phyloP scores from a whole-genome alignment of 257 asterid species.

The Nemophila menziesii region DNA sequence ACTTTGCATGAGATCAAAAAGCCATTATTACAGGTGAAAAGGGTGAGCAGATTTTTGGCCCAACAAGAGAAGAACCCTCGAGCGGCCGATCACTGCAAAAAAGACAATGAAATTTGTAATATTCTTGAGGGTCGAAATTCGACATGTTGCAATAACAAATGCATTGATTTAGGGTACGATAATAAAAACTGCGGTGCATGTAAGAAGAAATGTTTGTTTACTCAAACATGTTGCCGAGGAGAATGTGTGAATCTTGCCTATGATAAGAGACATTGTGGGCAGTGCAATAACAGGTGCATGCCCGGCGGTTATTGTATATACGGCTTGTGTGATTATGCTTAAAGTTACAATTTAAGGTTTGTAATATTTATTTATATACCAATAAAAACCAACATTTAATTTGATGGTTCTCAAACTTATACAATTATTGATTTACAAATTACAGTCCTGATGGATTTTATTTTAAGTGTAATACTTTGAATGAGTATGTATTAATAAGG shows the following conservation, averaged over 20 bases:
- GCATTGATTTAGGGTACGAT: slow-evolving; percentile 20
- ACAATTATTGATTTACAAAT: neutral
- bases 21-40: neutral
- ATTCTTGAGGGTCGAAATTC: slow-evolving; percentile 13
- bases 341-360: slow-evolving; percentile 4
- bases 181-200: slow-evolving; percentile 31
- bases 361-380: slow-evolving; percentile 4
- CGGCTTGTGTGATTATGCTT: slow-evolving; percentile 36
- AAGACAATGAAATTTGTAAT: slow-evolving; percentile 20
- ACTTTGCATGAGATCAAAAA: neutral
- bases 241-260: slow-evolving; percentile 25
- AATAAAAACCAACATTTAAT: slow-evolving; percentile 13
- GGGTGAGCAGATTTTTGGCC: slow-evolving; percentile 28
- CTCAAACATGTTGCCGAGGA: slow-evolving; percentile 29
- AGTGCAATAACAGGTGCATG: slow-evolving; percentile 27
- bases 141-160: slow-evolving; percentile 37
- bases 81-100: slow-evolving; percentile 22
- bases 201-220: slow-evolving; percentile 21
- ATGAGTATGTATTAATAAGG: neutral
- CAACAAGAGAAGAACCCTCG: slow-evolving; percentile 14
- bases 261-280: slow-evolving; percentile 37
- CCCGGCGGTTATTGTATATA: slow-evolving; percentile 16
- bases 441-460: neutral
- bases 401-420: slow-evolving; percentile 7
- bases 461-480: neutral